Conservation (phyloP, 2,329 filamentous ascomycete species). For the Remersonia thermophila region DNA sequence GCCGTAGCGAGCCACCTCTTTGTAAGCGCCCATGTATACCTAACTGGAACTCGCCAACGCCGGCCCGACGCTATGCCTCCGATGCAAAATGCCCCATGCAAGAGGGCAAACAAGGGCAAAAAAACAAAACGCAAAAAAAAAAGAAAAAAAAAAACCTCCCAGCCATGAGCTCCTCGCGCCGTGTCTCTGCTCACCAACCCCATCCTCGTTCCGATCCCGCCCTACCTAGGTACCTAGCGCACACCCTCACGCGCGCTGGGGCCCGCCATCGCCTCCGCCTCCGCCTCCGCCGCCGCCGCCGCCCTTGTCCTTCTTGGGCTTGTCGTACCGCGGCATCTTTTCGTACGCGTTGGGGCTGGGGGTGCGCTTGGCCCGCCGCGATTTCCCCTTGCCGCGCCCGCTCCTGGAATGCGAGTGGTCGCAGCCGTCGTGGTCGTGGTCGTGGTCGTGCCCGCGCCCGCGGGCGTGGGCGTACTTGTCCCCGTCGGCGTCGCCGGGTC, state of each 20-base stretch:
- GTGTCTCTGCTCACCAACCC: too few species aligned
- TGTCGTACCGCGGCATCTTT: slow-evolving; percentile 49
- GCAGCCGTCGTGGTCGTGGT: slow-evolving; percentile 24
- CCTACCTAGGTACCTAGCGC: too few species aligned
- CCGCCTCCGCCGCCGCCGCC: slow-evolving; percentile 4
- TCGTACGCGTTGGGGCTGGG: slow-evolving; percentile 76
- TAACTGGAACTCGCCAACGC: too few species aligned
- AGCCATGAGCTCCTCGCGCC: too few species aligned
- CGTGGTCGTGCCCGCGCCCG: slow-evolving; percentile 23
- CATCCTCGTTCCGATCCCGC: too few species aligned
- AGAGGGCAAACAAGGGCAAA: too few species aligned
- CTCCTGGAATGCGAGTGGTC: slow-evolving; percentile 22
- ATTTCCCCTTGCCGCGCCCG: slow-evolving; percentile 25
- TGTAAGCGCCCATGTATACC: too few species aligned
- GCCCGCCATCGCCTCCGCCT: not conserved
- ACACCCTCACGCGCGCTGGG: not conserved
- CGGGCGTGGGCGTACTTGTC: slow-evolving; percentile 24
- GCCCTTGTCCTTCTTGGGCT: slow-evolving; percentile 19
- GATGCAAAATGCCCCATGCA: too few species aligned
- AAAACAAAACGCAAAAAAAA: too few species aligned
- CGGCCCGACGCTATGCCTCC: too few species aligned
- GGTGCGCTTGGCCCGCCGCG: slow-evolving; percentile 35
- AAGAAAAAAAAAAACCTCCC: too few species aligned
- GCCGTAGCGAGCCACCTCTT: too few species aligned
- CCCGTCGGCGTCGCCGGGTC: not conserved